Evolutionary conservation across 768 basidiomycete genomes (phyloP).

Genomic region (Xerocomus spinulosus): DNA sequence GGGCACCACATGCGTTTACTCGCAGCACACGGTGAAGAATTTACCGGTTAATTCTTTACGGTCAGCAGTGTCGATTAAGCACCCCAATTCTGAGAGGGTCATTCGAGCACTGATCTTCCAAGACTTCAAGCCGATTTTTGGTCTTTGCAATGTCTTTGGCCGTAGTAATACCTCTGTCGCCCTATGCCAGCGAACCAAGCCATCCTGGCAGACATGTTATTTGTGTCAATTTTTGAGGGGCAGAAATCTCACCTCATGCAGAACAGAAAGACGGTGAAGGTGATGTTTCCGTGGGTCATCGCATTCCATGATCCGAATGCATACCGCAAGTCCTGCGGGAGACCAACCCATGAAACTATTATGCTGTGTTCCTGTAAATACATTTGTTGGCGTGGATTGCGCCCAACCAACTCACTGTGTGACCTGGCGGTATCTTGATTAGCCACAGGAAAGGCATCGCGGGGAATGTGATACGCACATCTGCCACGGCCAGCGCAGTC

Average conservation of each 20-base stretch:
- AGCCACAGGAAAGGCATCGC: not conserved
- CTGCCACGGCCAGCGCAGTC: conserved; percentile 60
- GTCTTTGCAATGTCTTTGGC: conserved; percentile 13
- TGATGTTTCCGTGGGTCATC: conserved; percentile 76
- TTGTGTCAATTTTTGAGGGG: not conserved
- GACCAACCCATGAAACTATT: conserved; percentile 47
- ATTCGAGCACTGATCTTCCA: not conserved
- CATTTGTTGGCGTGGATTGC: not conserved
- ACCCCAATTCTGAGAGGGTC: not conserved
- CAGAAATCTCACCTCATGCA: conserved; percentile 43
- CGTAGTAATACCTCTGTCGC: conserved; percentile 42
- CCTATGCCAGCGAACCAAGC: conserved; percentile 55
- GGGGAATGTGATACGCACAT: conserved; percentile 43
- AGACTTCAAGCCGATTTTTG: conserved; percentile 13
- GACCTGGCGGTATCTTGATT: conserved; percentile 34
- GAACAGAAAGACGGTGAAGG: conserved; percentile 54
- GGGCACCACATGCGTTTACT: conserved; percentile 49
- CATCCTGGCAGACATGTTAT: conserved; percentile 32
- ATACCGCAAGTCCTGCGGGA: conserved; percentile 54
- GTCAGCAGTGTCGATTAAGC: not conserved
- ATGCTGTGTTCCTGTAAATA: conserved; percentile 41
- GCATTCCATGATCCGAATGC: conserved; percentile 56
- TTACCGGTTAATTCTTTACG: not conserved
- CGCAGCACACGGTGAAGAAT: conserved; percentile 10
- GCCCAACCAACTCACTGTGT: conserved; percentile 48